Evolutionary conservation across 257 asterid genomes (phyloP).

Genomic region (Solanum sitiens): DNA sequence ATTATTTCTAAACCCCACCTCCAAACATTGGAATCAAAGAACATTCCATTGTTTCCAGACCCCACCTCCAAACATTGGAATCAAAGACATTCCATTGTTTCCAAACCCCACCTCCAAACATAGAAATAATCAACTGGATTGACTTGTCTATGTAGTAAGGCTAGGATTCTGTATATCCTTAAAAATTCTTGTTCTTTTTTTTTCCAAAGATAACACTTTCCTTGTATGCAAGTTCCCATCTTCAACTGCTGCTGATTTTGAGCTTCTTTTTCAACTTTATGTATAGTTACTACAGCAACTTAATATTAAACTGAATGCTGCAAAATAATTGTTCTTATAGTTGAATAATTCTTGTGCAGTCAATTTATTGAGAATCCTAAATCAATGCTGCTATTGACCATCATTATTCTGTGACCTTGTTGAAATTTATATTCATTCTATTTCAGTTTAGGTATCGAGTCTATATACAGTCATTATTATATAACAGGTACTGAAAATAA

Average conservation of each 20-base stretch:
- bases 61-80: background rate
- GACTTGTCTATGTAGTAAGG: background rate
- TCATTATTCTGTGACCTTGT: background rate
- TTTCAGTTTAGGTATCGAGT: background rate
- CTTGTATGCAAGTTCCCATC: background rate
- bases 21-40: background rate
- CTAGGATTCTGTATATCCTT: background rate
- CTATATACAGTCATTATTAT: background rate
- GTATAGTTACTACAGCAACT: background rate
- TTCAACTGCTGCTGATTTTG: background rate
- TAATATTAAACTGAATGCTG: background rate
- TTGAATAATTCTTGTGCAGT: background rate
- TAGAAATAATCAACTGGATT: background rate
- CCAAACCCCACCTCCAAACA: background rate
- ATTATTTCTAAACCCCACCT: background rate
- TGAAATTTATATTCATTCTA: background rate
- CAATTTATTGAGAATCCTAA: background rate
- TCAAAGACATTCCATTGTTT: no score
- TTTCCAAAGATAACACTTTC: background rate
- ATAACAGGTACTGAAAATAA: background rate
- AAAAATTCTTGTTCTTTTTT: background rate
- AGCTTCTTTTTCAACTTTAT: background rate
- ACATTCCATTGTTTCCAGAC: background rate
- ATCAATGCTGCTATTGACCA: background rate
- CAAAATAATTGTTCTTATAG: background rate